Evolutionary conservation across 1,284 basidiomycete species (phyloP), one percentile per base, ranked within the genome.

Genomic region (Trichosporon sp.): DNA sequence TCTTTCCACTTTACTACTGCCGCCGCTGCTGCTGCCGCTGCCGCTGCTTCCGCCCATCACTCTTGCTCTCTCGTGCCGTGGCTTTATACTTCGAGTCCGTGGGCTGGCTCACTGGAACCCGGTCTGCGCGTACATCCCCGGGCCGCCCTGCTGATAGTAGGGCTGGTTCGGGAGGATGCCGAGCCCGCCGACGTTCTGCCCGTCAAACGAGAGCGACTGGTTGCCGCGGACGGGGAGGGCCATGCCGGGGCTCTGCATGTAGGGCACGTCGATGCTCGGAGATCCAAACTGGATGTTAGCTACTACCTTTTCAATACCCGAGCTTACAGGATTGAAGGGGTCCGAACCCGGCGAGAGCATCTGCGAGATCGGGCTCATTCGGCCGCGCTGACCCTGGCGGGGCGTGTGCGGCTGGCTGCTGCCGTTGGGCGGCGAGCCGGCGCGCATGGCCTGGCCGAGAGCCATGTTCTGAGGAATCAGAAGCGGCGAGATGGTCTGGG

Each of bases 271-370:
- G 69, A 80, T 73, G 40, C 69, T 74, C 0, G 74, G 73, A 21
- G 74, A 77, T 14, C 74, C 73, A 61, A 76, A 76, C 73, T 76
- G 63, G 5, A 25, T 13, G 64, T 46, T 25, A 64, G 63, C 40
- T 19, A 32, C 11, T 3, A 11, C 14, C 4, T 8, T 33, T 13
- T 11, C 1, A 8, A 16, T 13, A 11, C 31, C 11, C 58, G 7
- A 4, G 72, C 76, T 71, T 61, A 80, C 78, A 8, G 79, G 79
- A 66, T 81, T 81, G 71, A 80, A 81, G 13, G 79, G 79, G 67
- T 81, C 79, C n/a, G 76, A 78, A 16, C 70, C 77, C 9, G 79
- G 79, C 64, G 71, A 73, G 74, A 80, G 77, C 74, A 81, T 75
- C 57, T 75, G 74, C 25, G 69, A 69, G 44, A 71, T 73, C 9